Base-by-base conservation (phyloP, 2,329 filamentous ascomycete genomes). In the Thielaviopsis populi region DNA sequence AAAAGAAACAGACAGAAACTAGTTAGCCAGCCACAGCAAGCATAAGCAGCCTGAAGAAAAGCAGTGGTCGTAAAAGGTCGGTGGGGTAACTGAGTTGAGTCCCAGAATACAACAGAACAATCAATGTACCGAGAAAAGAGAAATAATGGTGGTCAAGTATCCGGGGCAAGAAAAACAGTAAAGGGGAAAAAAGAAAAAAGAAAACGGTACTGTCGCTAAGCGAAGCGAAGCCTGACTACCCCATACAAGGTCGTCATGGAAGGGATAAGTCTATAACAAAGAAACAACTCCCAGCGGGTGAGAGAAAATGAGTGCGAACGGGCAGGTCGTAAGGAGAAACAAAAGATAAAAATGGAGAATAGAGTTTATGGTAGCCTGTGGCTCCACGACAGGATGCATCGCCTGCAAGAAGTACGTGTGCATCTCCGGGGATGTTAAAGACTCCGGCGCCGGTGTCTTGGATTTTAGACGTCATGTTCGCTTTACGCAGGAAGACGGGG, bases 401-500 rank as follows among this genome's bases (percentile, higher is more conserved):
- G 8, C 24, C n/a, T 56, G 50, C 15, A n/a, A 33, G 4, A 33
- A n/a, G 50, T 11, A 56, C n/a, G 17, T n/a, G 7, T 46, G 4
- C 17, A 24, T 27, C 50, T 37, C 10, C 17, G 15, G 17, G 11
- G 50, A 13, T 6, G 17, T 33, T 27, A 5, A 17, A 15, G 15
- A 15, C 27, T 54, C 4, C 22, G 24, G 17, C 15, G 15, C 24
- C 15, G 13, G 7, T 33, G 50, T 37, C 27, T 56, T 33, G 27
- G 6, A 19, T 56, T 7, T 33, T 22, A 37, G 30, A 11, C 24
- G 24, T n/a, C 50, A 17, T 56, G 7, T 19, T 1, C n/a, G 19
- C 50, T 61, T 59, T 59, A 63, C 8, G 62, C 62, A 37, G 62
- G 62, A 15, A 63, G 56, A 59, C 62, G 62, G 19, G 53, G 50